Conservation (phyloP, 805 yeast species). For the Kluyveromyces nonfermentans region DNA sequence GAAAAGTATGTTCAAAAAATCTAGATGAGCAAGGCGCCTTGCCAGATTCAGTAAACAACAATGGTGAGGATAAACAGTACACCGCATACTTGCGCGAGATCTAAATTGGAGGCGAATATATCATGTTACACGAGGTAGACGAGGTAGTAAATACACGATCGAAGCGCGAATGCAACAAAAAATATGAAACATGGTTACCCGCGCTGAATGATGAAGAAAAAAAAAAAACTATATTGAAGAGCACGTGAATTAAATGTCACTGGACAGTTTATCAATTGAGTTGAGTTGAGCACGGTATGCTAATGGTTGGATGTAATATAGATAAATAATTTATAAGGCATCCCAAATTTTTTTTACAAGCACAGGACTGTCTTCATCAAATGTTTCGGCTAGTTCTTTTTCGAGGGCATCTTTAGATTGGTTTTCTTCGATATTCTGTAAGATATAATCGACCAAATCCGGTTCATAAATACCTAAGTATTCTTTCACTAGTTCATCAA, state of each 20-base stretch:
- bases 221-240: background rate
- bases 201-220: background rate
- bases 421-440: constrained; percentile 21
- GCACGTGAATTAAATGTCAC: background rate
- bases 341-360: constrained; percentile 25
- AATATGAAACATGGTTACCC: constrained; percentile 4
- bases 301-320: background rate
- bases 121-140: background rate
- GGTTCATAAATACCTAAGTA: constrained; percentile 27
- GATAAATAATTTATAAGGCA: constrained; percentile 1
- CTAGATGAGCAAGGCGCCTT: background rate
- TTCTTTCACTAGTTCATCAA: constrained; percentile 26
- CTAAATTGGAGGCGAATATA: background rate
- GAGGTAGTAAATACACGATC: background rate
- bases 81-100: background rate
- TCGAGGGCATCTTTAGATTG: constrained; percentile 15
- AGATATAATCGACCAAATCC: constrained; percentile 25
- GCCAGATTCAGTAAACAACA: background rate
- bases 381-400: constrained; percentile 24
- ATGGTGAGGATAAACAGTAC: background rate
- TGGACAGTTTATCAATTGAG: no score
- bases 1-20: background rate
- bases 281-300: no score
- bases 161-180: background rate
- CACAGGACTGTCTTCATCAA: constrained; percentile 25